Evolutionary conservation across 768 basidiomycete genomes (phyloP), one percentile per base, ranked within the genome.

Genomic region (Mycena maculata): DNA sequence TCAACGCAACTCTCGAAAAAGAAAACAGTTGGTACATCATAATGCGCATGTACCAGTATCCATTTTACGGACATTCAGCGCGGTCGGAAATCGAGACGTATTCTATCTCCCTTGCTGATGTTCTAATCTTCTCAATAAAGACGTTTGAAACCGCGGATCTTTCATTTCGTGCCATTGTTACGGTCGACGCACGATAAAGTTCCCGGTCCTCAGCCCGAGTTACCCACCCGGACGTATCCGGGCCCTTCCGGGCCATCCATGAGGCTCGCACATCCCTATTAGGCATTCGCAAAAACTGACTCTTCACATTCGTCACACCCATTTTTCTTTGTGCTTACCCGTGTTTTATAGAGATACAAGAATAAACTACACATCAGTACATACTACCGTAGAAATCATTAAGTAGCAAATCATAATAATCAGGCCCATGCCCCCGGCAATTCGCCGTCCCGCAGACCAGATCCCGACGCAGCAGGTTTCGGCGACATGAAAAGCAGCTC

Each of bases 401-500:
- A 11, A 12, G 47, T 31, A 54, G n/a, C 18, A n/a, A 33, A 42
- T 9, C 41, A 33, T 28, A 30, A 18, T 22, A 30, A 45, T 67
- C 66, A 67, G 47, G 66, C 75, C 86, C 86, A 87, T 20, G 82
- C 81, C 9, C 84, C 86, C 47, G 84, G 84, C 56, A 82, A 74
- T 36, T 78, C 79, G 30, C 75, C 71, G 33, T 80, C 72, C 63
- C 74, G 73, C 50, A 78, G 69, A 39, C 78, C 73, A 48, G 80
- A 82, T 3, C 77, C 81, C 36, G 82, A 79, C 16, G 79, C 81
- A 39, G 76, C 75, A 11, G 78, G 75, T 64, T 78, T 81, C 22
- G 81, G 79, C 18, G 81, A 76, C 64, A 76, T 76, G 5, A 86
- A 80, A 48, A 91, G 76, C 54, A 92, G 78, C 45, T 87, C 87